phyloP scores from a whole-genome alignment of 768 basidiomycete genomes.

The Trametes punicea region DNA sequence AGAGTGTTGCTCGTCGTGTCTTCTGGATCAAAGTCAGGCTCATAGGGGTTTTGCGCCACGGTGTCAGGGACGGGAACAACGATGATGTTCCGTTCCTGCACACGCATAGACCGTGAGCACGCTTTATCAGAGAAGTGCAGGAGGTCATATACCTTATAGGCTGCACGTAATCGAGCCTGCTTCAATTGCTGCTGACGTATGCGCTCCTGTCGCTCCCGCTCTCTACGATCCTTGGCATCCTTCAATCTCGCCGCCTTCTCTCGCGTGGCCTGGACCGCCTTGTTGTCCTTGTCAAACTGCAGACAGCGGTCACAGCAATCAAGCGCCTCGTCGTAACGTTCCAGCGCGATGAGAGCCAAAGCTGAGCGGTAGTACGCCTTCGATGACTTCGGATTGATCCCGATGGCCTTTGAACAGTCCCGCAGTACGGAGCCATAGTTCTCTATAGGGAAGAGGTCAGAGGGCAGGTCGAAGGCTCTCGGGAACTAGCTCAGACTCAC shows the following conservation, averaged over 20 bases:
- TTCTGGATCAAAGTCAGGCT: conserved; percentile 64
- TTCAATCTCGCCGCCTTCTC: conserved; percentile 46
- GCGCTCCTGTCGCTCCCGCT: conserved; percentile 47
- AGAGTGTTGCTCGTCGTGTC: conserved; percentile 58
- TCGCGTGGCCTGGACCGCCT: conserved; percentile 47
- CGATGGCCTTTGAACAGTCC: conserved; percentile 77
- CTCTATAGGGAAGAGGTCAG: conserved; percentile 40
- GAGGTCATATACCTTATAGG: conserved; percentile 57
- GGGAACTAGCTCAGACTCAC: conserved; percentile 40
- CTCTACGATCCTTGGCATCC: conserved; percentile 48
- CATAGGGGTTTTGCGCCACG: conserved; percentile 52
- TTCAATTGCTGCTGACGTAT: conserved; percentile 49
- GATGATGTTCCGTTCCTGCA: conserved; percentile 73
- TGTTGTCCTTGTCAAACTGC: conserved; percentile 54
- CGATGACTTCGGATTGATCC: conserved; percentile 56
- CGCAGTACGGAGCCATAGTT: conserved; percentile 85
- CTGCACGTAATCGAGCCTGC: conserved; percentile 49
- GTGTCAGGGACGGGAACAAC: conserved; percentile 47
- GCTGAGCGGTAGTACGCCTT: conserved; percentile 91
- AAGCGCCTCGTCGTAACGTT: conserved; percentile 73
- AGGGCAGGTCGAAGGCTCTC: neutral
- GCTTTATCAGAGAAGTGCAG: too few species aligned
- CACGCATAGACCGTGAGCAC: neutral
- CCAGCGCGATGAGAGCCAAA: conserved; percentile 69
- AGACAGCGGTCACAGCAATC: conserved; percentile 79